Percentiles rank a stretch among this genome's conserved stretches.
phyloP scores from a whole-genome alignment of 169 alveolate genomes.

The Cryptosporidium ryanae region DNA sequence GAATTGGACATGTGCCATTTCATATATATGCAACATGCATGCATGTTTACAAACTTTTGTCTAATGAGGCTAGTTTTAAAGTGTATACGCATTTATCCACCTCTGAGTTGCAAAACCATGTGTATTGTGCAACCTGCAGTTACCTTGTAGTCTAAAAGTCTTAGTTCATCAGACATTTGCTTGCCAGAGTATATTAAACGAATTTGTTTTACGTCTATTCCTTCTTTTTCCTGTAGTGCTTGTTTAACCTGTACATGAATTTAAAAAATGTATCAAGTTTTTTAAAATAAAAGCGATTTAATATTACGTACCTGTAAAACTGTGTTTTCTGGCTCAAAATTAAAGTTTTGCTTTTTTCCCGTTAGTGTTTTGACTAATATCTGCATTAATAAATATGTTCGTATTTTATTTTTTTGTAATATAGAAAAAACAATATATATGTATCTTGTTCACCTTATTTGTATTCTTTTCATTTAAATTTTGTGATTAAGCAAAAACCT shows the following conservation, averaged over 20 bases:
- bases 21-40: not conserved
- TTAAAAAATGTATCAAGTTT: not conserved
- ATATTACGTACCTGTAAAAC: constrained; percentile 85
- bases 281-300: not conserved
- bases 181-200: constrained; percentile 91
- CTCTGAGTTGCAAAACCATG: constrained; percentile 95
- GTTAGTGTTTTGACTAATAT: constrained; percentile 91
- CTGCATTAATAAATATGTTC: constrained; percentile 82
- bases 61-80: not conserved
- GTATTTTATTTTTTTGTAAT: too few species aligned
- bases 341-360: constrained; percentile 92
- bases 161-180: constrained; percentile 91
- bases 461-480: not conserved
- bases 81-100: constrained; percentile 77
- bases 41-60: not conserved
- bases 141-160: constrained; percentile 90
- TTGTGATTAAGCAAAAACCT: not conserved
- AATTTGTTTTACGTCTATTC: constrained; percentile 90
- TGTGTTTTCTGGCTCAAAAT: constrained; percentile 94
- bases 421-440: not conserved
- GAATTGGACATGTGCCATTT: too few species aligned
- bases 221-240: constrained; percentile 95
- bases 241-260: constrained; percentile 79
- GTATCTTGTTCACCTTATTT: not conserved
- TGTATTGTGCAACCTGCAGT: constrained; percentile 94